Percentiles rank a stretch among this genome's conserved stretches.
Conservation (phyloP, 1,284 basidiomycete genomes). For the Trametes hirsuta region DNA sequence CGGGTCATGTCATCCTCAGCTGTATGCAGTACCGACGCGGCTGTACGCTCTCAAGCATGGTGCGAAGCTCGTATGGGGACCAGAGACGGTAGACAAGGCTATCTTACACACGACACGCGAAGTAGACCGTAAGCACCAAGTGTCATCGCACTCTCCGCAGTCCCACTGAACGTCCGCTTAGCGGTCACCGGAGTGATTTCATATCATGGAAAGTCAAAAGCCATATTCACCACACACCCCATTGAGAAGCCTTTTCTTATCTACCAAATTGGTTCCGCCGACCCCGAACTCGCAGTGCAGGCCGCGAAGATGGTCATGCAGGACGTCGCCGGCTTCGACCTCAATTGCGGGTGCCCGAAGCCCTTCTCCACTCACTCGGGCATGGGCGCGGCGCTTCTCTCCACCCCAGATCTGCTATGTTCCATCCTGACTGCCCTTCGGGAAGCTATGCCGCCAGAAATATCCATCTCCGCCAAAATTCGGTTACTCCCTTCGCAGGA, state of each 20-base stretch:
- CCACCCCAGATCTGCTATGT: slow-evolving; percentile 90
- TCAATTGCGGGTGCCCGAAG: slow-evolving; percentile 96
- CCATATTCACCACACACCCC: slow-evolving; percentile 94
- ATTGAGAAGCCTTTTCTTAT: slow-evolving; percentile 91
- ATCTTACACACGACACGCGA: slow-evolving; percentile 85
- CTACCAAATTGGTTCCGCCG: slow-evolving; percentile 91
- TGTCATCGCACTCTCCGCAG: slow-evolving; percentile 1
- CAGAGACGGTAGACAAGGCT: slow-evolving; percentile 96
- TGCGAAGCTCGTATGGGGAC: slow-evolving; percentile 95
- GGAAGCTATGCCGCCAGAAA: slow-evolving; percentile 70
- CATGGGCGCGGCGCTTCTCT: slow-evolving; percentile 96
- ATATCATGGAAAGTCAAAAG: slow-evolving; percentile 79
- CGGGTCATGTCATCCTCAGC: slow-evolving; percentile 11
- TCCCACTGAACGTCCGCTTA: slow-evolving; percentile 35
- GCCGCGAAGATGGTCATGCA: slow-evolving; percentile 87
- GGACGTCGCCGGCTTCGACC: slow-evolving; percentile 93
- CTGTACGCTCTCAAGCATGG: slow-evolving; percentile 92
- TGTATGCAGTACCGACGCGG: slow-evolving; percentile 73
- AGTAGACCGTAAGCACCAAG: slow-evolving; percentile 75
- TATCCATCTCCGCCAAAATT: slow-evolving; percentile 92
- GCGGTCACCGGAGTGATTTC: slow-evolving; percentile 89
- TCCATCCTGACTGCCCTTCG: slow-evolving; percentile 82
- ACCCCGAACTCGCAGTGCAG: slow-evolving; percentile 88
- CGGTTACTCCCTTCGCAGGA: slow-evolving; percentile 85
- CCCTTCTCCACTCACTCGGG: slow-evolving; percentile 94